phyloP scores from a whole-genome alignment of 78 protist genomes.

The Cyanophora paradoxa region DNA sequence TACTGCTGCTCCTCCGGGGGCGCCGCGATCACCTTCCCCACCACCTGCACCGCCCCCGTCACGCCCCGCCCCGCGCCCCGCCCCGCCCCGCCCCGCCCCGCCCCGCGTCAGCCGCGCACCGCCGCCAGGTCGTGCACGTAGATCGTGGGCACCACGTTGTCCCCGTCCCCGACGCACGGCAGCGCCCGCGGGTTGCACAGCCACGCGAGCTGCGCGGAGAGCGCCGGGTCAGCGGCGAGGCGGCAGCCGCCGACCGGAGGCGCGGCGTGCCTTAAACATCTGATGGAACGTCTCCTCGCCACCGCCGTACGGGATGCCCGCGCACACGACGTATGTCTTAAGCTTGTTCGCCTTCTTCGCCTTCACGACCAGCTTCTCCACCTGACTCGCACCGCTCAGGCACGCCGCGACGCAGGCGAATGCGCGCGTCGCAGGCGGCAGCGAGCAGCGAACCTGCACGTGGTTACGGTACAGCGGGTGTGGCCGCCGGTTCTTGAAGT shows the following conservation, averaged over 20 bases:
- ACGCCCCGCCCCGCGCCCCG: too few species aligned
- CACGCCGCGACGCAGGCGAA: too few species aligned
- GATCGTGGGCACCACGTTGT: slow-evolving; percentile 37
- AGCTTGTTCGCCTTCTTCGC: not conserved
- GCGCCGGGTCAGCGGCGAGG: too few species aligned
- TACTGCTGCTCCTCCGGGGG: too few species aligned
- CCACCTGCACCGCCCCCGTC: too few species aligned
- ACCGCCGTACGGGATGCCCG: slow-evolving; percentile 46
- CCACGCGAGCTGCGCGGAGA: too few species aligned
- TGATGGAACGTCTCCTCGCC: slow-evolving; percentile 33
- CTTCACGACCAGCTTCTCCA: slow-evolving; percentile 15
- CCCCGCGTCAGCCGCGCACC: too few species aligned
- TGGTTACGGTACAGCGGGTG: slow-evolving; percentile 25
- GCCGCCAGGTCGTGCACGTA: slow-evolving; percentile 31
- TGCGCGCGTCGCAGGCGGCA: too few species aligned
- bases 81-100: too few species aligned
- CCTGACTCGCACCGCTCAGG: too few species aligned
- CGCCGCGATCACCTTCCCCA: not conserved
- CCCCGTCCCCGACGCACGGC: slow-evolving; percentile 34
- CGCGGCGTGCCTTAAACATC: slow-evolving; percentile 17
- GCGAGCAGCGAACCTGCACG: too few species aligned
- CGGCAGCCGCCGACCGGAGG: too few species aligned
- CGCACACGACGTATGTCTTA: not conserved
- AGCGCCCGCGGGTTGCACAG: not conserved
- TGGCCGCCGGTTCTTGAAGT: slow-evolving; percentile 14